Evolutionary conservation across 768 basidiomycete genomes (phyloP).

Genomic region (Paxillus involutus): DNA sequence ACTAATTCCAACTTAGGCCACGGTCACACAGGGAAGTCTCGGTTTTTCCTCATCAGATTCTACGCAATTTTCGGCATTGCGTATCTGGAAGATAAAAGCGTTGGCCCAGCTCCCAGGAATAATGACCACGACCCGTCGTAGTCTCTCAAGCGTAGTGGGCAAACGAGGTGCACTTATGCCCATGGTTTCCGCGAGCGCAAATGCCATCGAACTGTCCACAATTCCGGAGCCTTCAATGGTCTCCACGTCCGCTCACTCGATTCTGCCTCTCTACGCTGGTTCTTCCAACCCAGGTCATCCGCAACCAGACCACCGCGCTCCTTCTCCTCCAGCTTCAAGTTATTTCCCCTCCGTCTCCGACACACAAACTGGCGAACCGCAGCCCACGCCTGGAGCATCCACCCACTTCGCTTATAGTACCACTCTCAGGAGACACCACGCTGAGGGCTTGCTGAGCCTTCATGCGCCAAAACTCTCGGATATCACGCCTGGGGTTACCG

Average conservation of each 20-base stretch:
- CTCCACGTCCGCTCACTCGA: conserved; percentile 25
- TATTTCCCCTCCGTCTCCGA: conserved; percentile 67
- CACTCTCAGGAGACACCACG: conserved; percentile 67
- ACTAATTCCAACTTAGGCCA: background rate
- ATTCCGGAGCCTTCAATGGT: conserved; percentile 12
- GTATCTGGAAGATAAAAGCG: background rate
- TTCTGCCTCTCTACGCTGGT: conserved; percentile 12
- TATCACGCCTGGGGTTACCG: conserved; percentile 37
- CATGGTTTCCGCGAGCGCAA: conserved; percentile 7
- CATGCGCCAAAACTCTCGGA: conserved; percentile 43
- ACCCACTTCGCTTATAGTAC: conserved; percentile 85
- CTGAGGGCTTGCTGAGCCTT: conserved; percentile 46
- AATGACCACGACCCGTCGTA: conserved; percentile 32
- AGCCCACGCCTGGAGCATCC: conserved; percentile 62
- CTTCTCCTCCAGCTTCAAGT: conserved; percentile 78
- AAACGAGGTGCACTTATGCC: conserved; percentile 19
- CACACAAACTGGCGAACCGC: conserved; percentile 47
- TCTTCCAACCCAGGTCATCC: conserved; percentile 8
- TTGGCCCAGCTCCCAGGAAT: background rate
- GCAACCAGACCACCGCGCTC: conserved; percentile 27
- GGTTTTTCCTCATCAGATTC: background rate
- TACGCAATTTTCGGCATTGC: background rate
- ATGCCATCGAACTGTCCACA: conserved; percentile 15
- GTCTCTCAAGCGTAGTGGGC: conserved; percentile 2
- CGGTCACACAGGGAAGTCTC: background rate